These are phyloP conservation scores for Stemphylium vesicarium DNA, from an alignment of 2,329 filamentous ascomycete species.

Conservation along the genomic window DNA sequence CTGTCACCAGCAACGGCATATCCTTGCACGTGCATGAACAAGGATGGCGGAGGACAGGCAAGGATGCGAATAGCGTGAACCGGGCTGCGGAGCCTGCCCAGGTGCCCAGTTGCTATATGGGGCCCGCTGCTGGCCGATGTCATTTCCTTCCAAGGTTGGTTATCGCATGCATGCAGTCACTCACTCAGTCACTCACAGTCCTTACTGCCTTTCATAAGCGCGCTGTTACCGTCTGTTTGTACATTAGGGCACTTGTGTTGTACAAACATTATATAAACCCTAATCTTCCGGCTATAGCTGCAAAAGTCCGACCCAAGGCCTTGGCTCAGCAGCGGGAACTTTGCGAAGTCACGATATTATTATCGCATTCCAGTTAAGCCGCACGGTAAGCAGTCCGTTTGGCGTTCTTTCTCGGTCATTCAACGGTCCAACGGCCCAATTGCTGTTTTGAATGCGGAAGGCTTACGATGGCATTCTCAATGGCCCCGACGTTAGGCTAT, in stretches of 20 bases:
- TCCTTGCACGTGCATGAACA: conserved; percentile 5
- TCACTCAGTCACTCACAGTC: background rate
- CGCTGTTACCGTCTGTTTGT: conserved; percentile 1
- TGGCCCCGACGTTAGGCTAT: conserved; percentile 1
- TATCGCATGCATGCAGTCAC: conserved; percentile 5
- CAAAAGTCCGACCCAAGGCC: background rate
- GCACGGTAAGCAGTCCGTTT: conserved; percentile 21
- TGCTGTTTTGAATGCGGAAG: background rate
- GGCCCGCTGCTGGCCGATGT: conserved; percentile 10
- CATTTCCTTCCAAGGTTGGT: conserved; percentile 6
- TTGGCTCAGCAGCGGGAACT: conserved; percentile 8
- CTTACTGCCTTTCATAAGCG: conserved; percentile 7
- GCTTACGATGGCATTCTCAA: background rate
- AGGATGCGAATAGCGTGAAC: conserved; percentile 6
- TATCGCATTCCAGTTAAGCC: conserved; percentile 13
- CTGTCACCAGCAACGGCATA: background rate
- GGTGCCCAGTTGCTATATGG: background rate
- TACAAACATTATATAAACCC: background rate
- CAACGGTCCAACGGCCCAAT: conserved; percentile 7
- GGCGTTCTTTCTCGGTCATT: conserved; percentile 3
- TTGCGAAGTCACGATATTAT: background rate
- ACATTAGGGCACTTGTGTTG: background rate
- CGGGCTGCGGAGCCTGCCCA: background rate
- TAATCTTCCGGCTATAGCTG: background rate
- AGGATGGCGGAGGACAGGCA: background rate